Evolutionary conservation across 2,329 filamentous ascomycete species (phyloP).

Genomic region (Trichoderma polysporum): DNA sequence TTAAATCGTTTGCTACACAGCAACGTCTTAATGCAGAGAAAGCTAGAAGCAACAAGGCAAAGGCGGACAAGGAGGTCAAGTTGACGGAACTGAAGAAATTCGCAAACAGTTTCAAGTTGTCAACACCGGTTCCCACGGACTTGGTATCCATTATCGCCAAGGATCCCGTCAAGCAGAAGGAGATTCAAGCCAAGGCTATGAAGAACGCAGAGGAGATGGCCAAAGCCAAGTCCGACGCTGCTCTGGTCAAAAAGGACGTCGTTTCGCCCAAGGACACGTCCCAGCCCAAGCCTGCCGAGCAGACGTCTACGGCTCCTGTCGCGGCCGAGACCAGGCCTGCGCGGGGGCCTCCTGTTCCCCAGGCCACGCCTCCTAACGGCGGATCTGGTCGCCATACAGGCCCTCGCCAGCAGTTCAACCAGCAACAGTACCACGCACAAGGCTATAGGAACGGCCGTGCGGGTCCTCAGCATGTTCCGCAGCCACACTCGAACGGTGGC

Average conservation of each 20-base stretch:
- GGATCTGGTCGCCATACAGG: constrained; percentile 46
- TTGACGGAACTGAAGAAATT: constrained; percentile 95
- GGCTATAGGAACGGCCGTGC: constrained; percentile 50
- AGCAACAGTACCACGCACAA: constrained; percentile 47
- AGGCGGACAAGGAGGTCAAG: constrained; percentile 84
- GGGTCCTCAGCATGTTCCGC: constrained; percentile 43
- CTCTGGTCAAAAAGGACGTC: constrained; percentile 43
- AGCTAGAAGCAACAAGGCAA: constrained; percentile 56
- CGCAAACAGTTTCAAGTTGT: constrained; percentile 88
- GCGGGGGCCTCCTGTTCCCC: constrained; percentile 38
- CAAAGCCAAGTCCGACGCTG: constrained; percentile 51
- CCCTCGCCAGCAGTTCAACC: constrained; percentile 49
- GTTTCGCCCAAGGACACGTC: constrained; percentile 44
- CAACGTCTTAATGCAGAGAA: constrained; percentile 58
- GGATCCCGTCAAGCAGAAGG: constrained; percentile 89
- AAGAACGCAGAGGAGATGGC: constrained; percentile 67
- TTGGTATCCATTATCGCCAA: constrained; percentile 94
- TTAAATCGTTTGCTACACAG: constrained; percentile 62
- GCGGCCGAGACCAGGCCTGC: constrained; percentile 32
- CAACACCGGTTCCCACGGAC: constrained; percentile 87
- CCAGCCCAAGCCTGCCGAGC: constrained; percentile 40
- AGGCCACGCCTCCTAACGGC: constrained; percentile 30
- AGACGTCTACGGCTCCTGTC: constrained; percentile 10
- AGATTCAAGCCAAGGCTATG: constrained; percentile 86
- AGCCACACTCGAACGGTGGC: constrained; percentile 45